Evolutionary conservation across 2,329 filamentous ascomycete genomes (phyloP).

Genomic region (Cladorrhinum sp.): DNA sequence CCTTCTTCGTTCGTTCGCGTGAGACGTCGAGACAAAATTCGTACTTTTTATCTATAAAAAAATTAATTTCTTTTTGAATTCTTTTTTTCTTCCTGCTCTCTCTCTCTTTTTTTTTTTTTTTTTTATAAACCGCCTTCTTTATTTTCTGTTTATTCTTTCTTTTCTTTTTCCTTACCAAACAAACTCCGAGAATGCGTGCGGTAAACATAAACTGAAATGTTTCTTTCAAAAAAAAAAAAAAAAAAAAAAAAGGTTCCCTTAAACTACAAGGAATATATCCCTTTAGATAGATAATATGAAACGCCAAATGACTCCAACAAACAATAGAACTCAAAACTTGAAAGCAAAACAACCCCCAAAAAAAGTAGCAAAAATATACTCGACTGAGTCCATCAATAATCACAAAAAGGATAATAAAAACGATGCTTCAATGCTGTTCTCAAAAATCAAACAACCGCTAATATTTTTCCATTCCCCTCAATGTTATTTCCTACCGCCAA

Average conservation of each 20-base stretch:
- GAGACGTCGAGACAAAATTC: too few species aligned
- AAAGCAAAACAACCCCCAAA: too few species aligned
- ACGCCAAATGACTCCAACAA: slow-evolving; percentile 11
- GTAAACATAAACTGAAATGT: not conserved
- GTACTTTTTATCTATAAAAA: too few species aligned
- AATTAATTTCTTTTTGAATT: slow-evolving; percentile 3
- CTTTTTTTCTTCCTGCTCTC: slow-evolving; percentile 2
- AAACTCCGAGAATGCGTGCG: too few species aligned
- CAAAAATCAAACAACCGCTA: not conserved
- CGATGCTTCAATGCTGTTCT: too few species aligned
- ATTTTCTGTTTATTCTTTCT: slow-evolving; percentile 1
- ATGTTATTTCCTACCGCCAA: slow-evolving; percentile 52
- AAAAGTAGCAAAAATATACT: too few species aligned
- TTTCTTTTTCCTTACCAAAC: too few species aligned
- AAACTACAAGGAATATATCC: too few species aligned
- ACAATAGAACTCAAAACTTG: not conserved
- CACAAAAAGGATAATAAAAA: too few species aligned
- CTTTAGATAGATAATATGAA: not conserved
- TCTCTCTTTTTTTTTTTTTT: not conserved
- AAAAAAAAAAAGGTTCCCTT: not conserved
- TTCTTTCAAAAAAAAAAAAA: too few species aligned
- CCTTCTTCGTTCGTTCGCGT: too few species aligned
- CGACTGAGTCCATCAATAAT: too few species aligned
- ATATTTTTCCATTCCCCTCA: slow-evolving; percentile 1
- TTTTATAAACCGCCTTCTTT: not conserved